Conservation (phyloP, 768 basidiomycete genomes). For the Boletus eberwhitei region DNA sequence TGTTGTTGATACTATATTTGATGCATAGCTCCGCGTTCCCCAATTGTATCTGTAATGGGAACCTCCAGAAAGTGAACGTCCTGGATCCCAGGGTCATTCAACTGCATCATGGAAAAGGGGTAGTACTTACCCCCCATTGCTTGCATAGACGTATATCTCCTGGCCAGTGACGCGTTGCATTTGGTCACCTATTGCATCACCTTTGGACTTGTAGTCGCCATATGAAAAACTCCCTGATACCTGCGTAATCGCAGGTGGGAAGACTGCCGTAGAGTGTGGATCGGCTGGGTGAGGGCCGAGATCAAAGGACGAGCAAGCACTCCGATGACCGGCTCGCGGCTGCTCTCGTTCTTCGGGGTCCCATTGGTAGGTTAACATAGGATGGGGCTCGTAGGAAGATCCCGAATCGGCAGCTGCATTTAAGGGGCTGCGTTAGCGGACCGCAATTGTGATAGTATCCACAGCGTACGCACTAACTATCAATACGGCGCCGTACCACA, state of each 20-base stretch:
- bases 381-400: conserved; percentile 73
- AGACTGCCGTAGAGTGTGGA: conserved; percentile 51
- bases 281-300: conserved; percentile 74
- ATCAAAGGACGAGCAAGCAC: conserved; percentile 42
- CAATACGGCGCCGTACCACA: conserved; percentile 88
- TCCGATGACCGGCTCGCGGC: conserved; percentile 13
- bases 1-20: conserved; percentile 77
- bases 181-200: conserved; percentile 26
- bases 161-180: conserved; percentile 52
- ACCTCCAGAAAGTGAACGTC: conserved; percentile 92
- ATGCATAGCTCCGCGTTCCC: conserved; percentile 69
- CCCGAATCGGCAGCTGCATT: conserved; percentile 69
- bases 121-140: conserved; percentile 48
- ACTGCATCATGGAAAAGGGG: neutral
- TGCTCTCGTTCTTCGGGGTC: conserved; percentile 48
- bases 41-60: conserved; percentile 80
- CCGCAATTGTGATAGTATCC: neutral
- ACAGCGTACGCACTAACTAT: conserved; percentile 71
- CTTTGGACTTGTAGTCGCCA: conserved; percentile 19
- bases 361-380: conserved; percentile 68
- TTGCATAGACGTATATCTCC: conserved; percentile 69
- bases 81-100: conserved; percentile 36
- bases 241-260: conserved; percentile 14
- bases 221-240: conserved; percentile 3
- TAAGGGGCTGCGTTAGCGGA: neutral